Percentiles rank a stretch among this genome's conserved stretches.
phyloP scores from a whole-genome alignment of 2,329 filamentous ascomycete genomes.

The Blastomyces silverae region DNA sequence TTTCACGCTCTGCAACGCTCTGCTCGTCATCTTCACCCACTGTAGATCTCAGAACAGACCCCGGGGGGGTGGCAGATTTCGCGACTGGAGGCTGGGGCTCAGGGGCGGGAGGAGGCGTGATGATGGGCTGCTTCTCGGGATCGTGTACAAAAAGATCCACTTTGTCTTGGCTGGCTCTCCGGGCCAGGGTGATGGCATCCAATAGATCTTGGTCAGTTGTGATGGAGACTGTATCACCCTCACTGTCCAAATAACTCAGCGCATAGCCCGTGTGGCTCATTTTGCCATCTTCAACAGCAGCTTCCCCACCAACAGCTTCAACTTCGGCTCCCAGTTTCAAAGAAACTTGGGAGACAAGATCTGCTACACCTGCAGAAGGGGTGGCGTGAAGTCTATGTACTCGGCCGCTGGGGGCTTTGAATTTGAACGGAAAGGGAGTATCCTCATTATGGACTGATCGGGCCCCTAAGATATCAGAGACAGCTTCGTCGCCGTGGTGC shows the following conservation, averaged over 20 bases:
- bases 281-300: slow-evolving; percentile 70
- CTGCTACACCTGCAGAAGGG: slow-evolving; percentile 69
- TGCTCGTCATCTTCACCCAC: slow-evolving; percentile 52
- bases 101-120: slow-evolving; percentile 41
- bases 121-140: slow-evolving; percentile 73
- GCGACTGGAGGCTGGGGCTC: slow-evolving; percentile 51
- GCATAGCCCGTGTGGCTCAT: slow-evolving; percentile 75
- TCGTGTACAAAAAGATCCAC: slow-evolving; percentile 97
- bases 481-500: slow-evolving; percentile 75
- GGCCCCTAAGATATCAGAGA: slow-evolving; percentile 57
- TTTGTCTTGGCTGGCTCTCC: slow-evolving; percentile 73
- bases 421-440: slow-evolving; percentile 91
- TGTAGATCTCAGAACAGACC: slow-evolving; percentile 45
- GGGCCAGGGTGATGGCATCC: slow-evolving; percentile 79
- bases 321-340: slow-evolving; percentile 79
- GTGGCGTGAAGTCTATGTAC: slow-evolving; percentile 86
- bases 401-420: slow-evolving; percentile 92
- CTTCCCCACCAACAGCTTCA: slow-evolving; percentile 73
- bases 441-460: slow-evolving; percentile 54
- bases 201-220: slow-evolving; percentile 90
- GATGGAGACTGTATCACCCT: slow-evolving; percentile 93
- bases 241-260: slow-evolving; percentile 91
- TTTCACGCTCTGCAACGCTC: slow-evolving; percentile 28
- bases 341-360: slow-evolving; percentile 69
- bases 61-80: slow-evolving; percentile 48